A percentile compares a stretch with the other conserved stretches of the same genome.
Conservation (phyloP, 345 rosid species). For the Aethionema arabicum region DNA sequence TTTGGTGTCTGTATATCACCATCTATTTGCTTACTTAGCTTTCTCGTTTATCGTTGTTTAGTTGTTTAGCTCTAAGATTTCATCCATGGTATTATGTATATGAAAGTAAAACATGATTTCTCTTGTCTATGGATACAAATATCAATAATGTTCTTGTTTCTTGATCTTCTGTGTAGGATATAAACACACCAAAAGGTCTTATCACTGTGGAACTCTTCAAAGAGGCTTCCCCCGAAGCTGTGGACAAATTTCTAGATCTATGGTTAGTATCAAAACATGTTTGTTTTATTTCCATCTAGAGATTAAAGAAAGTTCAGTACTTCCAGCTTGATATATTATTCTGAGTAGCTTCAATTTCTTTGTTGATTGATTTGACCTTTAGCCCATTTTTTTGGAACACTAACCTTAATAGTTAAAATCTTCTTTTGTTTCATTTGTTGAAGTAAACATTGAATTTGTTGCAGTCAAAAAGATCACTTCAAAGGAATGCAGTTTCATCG, state of each 20-base stretch:
- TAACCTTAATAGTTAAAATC: too few relatives aligned
- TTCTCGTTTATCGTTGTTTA: background rate
- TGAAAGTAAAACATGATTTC: background rate
- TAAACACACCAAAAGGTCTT: conserved; percentile 75
- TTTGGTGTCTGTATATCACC: too few relatives aligned
- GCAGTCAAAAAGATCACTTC: conserved; percentile 82
- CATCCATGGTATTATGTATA: background rate
- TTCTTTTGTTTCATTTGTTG: too few relatives aligned
- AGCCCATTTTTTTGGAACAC: too few relatives aligned
- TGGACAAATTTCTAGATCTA: conserved; percentile 74
- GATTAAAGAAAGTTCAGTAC: background rate
- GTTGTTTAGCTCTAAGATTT: background rate
- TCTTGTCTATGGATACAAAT: background rate
- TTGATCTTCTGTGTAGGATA: conserved; percentile 43
- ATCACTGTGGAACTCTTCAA: conserved; percentile 68
- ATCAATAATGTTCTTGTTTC: conserved; percentile 13
- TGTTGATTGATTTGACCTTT: too few relatives aligned
- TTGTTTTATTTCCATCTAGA: conserved; percentile 12
- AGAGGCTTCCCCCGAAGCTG: conserved; percentile 69
- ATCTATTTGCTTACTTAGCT: background rate
- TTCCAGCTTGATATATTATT: conserved; percentile 8
- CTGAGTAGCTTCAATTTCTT: background rate
- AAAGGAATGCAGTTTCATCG: conserved; percentile 78
- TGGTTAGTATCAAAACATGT: conserved; percentile 43
- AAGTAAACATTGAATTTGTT: conserved; percentile 26